Conservation (phyloP, 495 filamentous ascomycete genomes). For the Penicillium odoratum region DNA sequence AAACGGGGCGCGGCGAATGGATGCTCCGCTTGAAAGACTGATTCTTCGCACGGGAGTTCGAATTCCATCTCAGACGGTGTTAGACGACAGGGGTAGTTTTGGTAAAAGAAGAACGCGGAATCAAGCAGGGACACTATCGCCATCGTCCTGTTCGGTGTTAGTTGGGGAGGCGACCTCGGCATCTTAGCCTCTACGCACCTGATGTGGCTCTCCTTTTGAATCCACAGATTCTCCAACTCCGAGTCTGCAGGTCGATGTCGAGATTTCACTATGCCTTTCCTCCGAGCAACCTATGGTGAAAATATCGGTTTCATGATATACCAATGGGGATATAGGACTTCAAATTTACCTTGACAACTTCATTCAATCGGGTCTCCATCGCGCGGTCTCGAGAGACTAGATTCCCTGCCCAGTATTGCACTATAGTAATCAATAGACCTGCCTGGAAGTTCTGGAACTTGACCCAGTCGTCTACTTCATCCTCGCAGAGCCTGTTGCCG, state of each 20-base stretch:
- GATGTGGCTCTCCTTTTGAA: conserved; percentile 46
- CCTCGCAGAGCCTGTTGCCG: conserved; percentile 20
- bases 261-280: conserved; percentile 33
- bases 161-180: not conserved
- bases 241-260: conserved; percentile 34
- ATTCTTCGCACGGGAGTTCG: conserved; percentile 41
- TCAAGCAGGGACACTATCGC: conserved; percentile 40
- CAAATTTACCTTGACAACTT: conserved; percentile 39
- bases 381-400: conserved; percentile 39
- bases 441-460: conserved; percentile 48
- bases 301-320: not conserved
- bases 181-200: conserved; percentile 22
- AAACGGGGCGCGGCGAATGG: conserved; percentile 42
- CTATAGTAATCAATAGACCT: conserved; percentile 40
- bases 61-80: conserved; percentile 39
- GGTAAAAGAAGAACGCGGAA: conserved; percentile 47
- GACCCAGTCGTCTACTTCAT: conserved; percentile 34
- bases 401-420: conserved; percentile 51
- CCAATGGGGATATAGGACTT: too few relatives aligned
- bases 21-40: conserved; percentile 39
- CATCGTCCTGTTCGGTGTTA: conserved; percentile 34
- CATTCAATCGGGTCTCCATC: conserved; percentile 47
- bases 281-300: conserved; percentile 34
- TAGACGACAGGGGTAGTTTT: conserved; percentile 46
- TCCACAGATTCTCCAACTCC: conserved; percentile 37